Percentiles rank a stretch among this genome's conserved stretches.
These are phyloP conservation scores for Exsudoporus frostii DNA, from an alignment of 768 basidiomycete species.

Conservation along the genomic window DNA sequence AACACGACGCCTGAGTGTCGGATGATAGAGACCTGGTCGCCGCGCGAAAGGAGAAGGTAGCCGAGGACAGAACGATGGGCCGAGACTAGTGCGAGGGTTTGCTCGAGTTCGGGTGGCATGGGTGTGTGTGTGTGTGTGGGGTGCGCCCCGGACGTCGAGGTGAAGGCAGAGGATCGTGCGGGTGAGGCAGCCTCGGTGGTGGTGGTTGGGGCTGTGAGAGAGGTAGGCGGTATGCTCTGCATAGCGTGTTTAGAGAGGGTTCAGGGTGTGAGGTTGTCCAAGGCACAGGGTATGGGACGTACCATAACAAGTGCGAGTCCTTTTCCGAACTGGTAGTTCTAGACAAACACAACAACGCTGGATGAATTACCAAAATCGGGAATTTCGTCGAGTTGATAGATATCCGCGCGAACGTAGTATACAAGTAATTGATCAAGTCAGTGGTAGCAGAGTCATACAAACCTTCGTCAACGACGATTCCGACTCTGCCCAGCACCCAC, in stretches of 20 bases:
- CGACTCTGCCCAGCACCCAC: constrained; percentile 49
- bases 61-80: constrained; percentile 84
- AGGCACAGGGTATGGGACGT: neutral
- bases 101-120: constrained; percentile 79
- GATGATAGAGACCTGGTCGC: constrained; percentile 73
- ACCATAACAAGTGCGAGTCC: neutral
- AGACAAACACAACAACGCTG: neutral
- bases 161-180: constrained; percentile 3
- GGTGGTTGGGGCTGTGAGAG: constrained; percentile 6
- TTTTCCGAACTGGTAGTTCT: too few relatives aligned
- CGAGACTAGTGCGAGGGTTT: constrained; percentile 70
- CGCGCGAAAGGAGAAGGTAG: constrained; percentile 78
- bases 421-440: too few relatives aligned
- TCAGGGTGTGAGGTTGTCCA: constrained; percentile 10
- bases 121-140: constrained; percentile 13
- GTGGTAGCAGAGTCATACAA: neutral
- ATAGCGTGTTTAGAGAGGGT: constrained; percentile 11
- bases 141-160: constrained; percentile 14
- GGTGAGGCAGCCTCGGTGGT: neutral
- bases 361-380: neutral
- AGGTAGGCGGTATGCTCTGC: constrained; percentile 7
- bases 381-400: neutral
- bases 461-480: constrained; percentile 36
- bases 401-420: too few relatives aligned
- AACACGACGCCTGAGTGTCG: constrained; percentile 82